Conservation (phyloP, 495 filamentous ascomycete genomes). For the Neurospora sp. region DNA sequence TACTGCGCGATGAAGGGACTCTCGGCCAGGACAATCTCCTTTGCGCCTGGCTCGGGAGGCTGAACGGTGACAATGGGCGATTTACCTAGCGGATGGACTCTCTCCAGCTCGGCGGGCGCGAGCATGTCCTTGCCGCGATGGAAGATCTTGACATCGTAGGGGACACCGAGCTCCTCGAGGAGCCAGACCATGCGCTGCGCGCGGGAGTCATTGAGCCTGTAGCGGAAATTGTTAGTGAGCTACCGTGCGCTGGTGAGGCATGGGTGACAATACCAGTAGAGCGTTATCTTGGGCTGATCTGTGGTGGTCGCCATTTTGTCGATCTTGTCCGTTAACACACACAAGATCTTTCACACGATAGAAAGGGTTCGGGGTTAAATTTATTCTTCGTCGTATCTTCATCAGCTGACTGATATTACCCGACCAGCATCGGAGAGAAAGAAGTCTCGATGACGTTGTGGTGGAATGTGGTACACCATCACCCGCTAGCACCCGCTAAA, state of each 20-base stretch:
- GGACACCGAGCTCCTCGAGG: slow-evolving; percentile 70
- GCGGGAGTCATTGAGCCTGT: slow-evolving; percentile 67
- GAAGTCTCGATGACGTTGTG: neutral
- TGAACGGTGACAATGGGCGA: slow-evolving; percentile 60
- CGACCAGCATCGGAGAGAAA: neutral
- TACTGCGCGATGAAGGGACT: slow-evolving; percentile 74
- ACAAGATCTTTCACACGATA: neutral
- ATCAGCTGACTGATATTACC: neutral
- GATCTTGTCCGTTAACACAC: neutral
- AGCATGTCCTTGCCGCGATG: slow-evolving; percentile 47
- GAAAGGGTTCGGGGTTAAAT: neutral
- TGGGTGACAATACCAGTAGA: slow-evolving; percentile 2
- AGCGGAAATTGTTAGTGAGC: neutral
- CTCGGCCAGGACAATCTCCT: slow-evolving; percentile 62
- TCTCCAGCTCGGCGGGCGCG: slow-evolving; percentile 62
- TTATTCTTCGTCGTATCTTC: neutral
- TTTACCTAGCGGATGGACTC: slow-evolving; percentile 80
- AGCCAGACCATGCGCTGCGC: slow-evolving; percentile 84
- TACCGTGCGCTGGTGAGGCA: neutral
- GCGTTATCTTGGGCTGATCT: slow-evolving; percentile 1
- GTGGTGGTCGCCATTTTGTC: neutral
- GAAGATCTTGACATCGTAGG: slow-evolving; percentile 69
- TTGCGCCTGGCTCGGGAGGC: slow-evolving; percentile 16
- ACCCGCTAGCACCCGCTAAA: neutral
- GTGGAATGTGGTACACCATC: neutral